Evolutionary conservation across 2,329 filamentous ascomycete species (phyloP).

Genomic region (Thelonectria discophora): DNA sequence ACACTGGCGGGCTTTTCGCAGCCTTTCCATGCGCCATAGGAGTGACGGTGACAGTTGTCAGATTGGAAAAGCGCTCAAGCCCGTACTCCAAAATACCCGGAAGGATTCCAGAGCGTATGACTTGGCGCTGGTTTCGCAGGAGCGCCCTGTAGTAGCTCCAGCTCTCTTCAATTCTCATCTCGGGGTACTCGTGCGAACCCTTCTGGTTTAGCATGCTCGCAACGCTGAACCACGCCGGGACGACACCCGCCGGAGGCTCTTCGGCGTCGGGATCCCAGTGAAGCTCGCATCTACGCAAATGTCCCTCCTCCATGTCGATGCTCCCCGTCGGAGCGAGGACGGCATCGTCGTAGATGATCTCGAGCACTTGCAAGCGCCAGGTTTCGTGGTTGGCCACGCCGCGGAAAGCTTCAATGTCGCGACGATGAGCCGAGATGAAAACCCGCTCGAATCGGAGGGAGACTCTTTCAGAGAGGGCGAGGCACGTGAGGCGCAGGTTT

Average conservation of each 20-base stretch:
- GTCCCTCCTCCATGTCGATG: background rate
- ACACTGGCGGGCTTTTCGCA: conserved; percentile 44
- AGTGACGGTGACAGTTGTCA: conserved; percentile 51
- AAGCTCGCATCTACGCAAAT: background rate
- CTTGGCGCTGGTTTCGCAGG: conserved; percentile 46
- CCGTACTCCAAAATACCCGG: conserved; percentile 45
- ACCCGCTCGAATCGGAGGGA: background rate
- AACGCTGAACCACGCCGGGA: background rate
- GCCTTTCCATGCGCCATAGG: conserved; percentile 50
- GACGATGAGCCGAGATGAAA: background rate
- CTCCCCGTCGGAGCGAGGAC: background rate
- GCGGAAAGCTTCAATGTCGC: background rate
- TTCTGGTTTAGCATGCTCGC: background rate
- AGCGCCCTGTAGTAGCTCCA: conserved; percentile 47
- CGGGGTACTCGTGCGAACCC: background rate
- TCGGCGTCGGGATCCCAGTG: background rate
- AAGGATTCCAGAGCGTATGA: conserved; percentile 43
- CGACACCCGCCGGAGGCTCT: background rate
- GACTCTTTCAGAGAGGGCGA: background rate
- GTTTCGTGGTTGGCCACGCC: background rate
- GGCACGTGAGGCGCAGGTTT: background rate
- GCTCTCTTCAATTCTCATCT: background rate
- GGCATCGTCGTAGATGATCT: conserved; percentile 4
- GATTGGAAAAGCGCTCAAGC: conserved; percentile 45
- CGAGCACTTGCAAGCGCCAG: background rate